Conservation (phyloP, 495 filamentous ascomycete species). For the Aspergillus saccharolyticus region DNA sequence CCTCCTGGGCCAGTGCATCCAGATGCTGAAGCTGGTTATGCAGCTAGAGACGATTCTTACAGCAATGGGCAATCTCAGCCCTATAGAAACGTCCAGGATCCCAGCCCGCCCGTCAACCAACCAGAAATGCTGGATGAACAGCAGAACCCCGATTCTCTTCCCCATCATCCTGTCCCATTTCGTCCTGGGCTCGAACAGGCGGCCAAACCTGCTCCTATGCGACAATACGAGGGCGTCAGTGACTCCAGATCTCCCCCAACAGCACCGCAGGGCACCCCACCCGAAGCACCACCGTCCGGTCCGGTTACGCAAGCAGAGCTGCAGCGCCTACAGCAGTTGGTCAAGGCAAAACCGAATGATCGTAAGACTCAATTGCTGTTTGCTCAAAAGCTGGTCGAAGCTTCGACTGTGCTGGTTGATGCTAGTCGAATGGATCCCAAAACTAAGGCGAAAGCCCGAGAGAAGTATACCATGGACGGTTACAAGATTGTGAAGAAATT, state of each 20-base stretch:
- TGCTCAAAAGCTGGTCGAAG: conserved; percentile 84
- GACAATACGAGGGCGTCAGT: conserved; percentile 58
- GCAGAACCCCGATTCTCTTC: conserved; percentile 57
- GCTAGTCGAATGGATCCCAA: conserved; percentile 67
- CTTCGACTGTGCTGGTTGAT: conserved; percentile 68
- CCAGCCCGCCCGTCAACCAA: conserved; percentile 13
- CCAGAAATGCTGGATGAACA: conserved; percentile 22
- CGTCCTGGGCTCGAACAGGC: conserved; percentile 64
- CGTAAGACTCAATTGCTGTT: conserved; percentile 63
- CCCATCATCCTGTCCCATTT: conserved; percentile 75
- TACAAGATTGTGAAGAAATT: conserved; percentile 89
- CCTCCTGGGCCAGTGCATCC: conserved; percentile 12
- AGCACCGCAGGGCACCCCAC: conserved; percentile 27
- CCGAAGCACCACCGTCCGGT: conserved; percentile 22
- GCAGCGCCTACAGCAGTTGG: conserved; percentile 61
- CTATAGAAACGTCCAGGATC: conserved; percentile 19
- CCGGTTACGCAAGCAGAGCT: conserved; percentile 78
- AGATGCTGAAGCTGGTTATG: conserved; percentile 6
- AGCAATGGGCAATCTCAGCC: conserved; percentile 23
- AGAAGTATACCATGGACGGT: conserved; percentile 79
- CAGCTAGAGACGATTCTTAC: conserved; percentile 8
- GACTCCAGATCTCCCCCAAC: conserved; percentile 29
- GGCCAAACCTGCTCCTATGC: conserved; percentile 63
- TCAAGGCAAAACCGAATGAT: conserved; percentile 66
- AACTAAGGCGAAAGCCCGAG: conserved; percentile 67